These are phyloP conservation scores for Nematocida ausubeli DNA, from an alignment of 371 early-diverging fungal species.

Conservation along the genomic window DNA sequence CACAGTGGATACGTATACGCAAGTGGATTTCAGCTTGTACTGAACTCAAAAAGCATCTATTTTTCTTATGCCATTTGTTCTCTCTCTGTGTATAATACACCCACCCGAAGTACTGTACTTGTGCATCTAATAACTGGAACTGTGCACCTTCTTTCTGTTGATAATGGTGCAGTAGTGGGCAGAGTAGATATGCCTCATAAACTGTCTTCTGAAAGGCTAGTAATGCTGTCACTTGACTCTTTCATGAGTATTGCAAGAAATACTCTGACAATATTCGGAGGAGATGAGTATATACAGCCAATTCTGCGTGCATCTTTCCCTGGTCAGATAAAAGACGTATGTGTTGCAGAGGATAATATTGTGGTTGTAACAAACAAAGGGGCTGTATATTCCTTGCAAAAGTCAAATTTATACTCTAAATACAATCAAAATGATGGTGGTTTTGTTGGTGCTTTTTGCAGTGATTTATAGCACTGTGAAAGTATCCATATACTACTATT, in stretches of 20 bases:
- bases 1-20: slow-evolving; percentile 38
- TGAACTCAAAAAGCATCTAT: background rate
- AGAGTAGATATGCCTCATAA: background rate
- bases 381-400: background rate
- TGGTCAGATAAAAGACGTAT: background rate
- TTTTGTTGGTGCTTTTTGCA: too few relatives aligned
- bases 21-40: background rate
- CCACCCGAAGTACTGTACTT: slow-evolving; percentile 14
- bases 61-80: background rate
- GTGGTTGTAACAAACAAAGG: background rate
- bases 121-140: slow-evolving; percentile 9
- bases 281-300: slow-evolving; percentile 17
- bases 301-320: background rate
- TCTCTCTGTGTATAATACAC: slow-evolving; percentile 13
- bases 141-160: slow-evolving; percentile 18
- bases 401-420: background rate
- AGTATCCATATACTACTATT: too few relatives aligned
- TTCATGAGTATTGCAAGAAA: background rate
- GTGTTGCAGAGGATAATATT: background rate
- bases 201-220: slow-evolving; percentile 1
- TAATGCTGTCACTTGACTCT: slow-evolving; percentile 4
- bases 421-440: too few relatives aligned
- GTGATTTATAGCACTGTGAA: too few relatives aligned
- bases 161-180: slow-evolving; percentile 7
- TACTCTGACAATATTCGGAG: background rate